Base-by-base conservation (phyloP, 805 yeast genomes). In the Teunomyces stri region DNA sequence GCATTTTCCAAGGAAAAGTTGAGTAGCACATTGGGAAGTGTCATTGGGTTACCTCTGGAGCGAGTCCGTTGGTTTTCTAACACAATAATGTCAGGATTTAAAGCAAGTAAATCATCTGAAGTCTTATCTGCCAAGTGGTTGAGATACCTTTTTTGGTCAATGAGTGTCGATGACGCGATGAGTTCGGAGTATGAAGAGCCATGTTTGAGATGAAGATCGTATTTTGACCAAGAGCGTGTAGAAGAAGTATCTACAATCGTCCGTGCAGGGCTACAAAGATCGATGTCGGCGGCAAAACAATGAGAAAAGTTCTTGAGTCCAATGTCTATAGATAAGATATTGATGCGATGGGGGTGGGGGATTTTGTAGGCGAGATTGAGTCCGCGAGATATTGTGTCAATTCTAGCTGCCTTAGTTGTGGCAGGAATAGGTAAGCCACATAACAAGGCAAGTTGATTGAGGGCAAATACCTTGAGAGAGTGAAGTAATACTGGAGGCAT, bases 261-360 rank as follows among this genome's bases (percentile, higher is more conserved):
- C 9, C 33, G 25, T 13, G 35, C 27, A 13, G 15, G 34, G 15
- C 21, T 27, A 21, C 22, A 10, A 21, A 20, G 30, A 12, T 43
- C 18, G 22, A 42, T 31, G 21, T 21, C 28, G 15, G 46, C 41
- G n/a, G 40, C 35, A 13, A 43, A 57, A 53, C 76, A 70, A 48
- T 64, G 70, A 6, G 74, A 62, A 49, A 72, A 70, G 57, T 72
- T 71, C 55, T 70, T 70, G 46, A 72, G 51, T 5, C 78, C 78
- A 10, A 72, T 62, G 49, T 72, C 78, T 6, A 72, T 58, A 20
- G 74, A 59, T 3, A 69, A 45, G 9, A 62, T 36, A 25, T 46
- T 49, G 34, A 44, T 12, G 45, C 57, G 30, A 4, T 29, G 12
- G 6, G 39, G 25, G 15, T n/a, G 18, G 43, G 55, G 49, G 21